Percentiles rank a stretch among this genome's conserved stretches.
These are phyloP conservation scores for Acanthamoeba triangularis DNA, from an alignment of 208 protist genomes.

Conservation along the genomic window DNA sequence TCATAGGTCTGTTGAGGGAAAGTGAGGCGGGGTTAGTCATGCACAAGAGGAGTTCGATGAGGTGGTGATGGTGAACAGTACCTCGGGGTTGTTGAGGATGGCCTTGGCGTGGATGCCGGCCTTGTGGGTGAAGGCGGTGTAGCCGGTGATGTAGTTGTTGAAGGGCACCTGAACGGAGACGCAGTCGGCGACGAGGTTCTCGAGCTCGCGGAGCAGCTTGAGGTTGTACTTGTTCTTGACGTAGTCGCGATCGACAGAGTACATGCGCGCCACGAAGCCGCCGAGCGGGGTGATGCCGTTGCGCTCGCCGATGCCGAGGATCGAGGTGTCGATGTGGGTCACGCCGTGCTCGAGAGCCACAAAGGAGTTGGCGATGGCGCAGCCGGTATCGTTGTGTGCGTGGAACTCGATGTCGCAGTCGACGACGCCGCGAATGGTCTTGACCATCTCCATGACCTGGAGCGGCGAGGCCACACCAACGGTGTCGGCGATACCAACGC, in stretches of 20 bases:
- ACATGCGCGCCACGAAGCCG: slow-evolving; percentile 91
- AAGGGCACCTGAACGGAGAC: slow-evolving; percentile 90
- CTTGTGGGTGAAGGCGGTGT: slow-evolving; percentile 92
- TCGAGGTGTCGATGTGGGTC: slow-evolving; percentile 91
- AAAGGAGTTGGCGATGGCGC: slow-evolving; percentile 89
- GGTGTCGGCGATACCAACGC: slow-evolving; percentile 91
- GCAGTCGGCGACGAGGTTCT: slow-evolving; percentile 88
- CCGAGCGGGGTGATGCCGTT: slow-evolving; percentile 92
- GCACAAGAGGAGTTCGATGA: slow-evolving; percentile 79
- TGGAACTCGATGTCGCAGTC: slow-evolving; percentile 87
- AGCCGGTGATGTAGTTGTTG: slow-evolving; percentile 92
- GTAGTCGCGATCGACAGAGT: slow-evolving; percentile 87
- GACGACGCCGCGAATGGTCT: slow-evolving; percentile 72
- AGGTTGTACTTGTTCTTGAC: slow-evolving; percentile 88
- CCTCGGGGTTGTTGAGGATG: slow-evolving; percentile 83
- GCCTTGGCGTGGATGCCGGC: slow-evolving; percentile 91
- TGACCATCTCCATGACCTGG: slow-evolving; percentile 83
- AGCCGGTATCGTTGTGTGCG: slow-evolving; percentile 92
- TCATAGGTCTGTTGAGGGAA: slow-evolving; percentile 42
- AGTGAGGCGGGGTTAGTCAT: not conserved
- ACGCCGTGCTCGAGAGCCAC: slow-evolving; percentile 88
- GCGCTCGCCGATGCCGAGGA: slow-evolving; percentile 92
- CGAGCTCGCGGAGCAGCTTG: slow-evolving; percentile 83
- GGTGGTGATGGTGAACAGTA: too few species aligned
- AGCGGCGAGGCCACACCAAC: slow-evolving; percentile 90